Evolutionary conservation across 805 yeast species (phyloP).

Genomic region (Ogataea ramenticola): DNA sequence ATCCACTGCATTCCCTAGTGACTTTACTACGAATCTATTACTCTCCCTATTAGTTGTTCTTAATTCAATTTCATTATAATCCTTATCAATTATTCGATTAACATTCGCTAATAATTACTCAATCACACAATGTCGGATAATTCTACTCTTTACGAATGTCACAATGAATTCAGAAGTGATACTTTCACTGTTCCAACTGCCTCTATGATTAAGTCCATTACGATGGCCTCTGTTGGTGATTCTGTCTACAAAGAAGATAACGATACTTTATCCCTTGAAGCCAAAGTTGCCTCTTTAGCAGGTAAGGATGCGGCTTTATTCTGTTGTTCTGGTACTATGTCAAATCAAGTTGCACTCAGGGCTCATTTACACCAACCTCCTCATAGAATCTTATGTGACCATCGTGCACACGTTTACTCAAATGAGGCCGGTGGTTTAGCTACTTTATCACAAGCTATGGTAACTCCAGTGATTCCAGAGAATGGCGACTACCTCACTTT

Average conservation of each 20-base stretch:
- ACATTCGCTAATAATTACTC: too few relatives aligned
- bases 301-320: conserved; percentile 76
- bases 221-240: conserved; percentile 64
- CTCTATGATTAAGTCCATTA: conserved; percentile 57
- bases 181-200: conserved; percentile 84
- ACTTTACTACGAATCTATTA: too few relatives aligned
- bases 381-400: conserved; percentile 70
- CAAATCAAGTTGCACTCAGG: conserved; percentile 79
- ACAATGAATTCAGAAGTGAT: conserved; percentile 58
- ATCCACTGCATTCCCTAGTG: too few relatives aligned
- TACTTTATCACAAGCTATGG: conserved; percentile 82
- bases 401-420: conserved; percentile 72
- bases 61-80: too few relatives aligned
- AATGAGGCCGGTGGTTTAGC: conserved; percentile 90
- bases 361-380: conserved; percentile 74
- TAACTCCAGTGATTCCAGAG: conserved; percentile 66
- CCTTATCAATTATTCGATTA: too few relatives aligned
- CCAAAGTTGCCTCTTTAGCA: conserved; percentile 55
- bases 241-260: conserved; percentile 77
- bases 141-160: conserved; percentile 7
- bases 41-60: too few relatives aligned
- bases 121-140: conserved; percentile 7
- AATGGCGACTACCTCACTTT: conserved; percentile 71
- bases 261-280: conserved; percentile 57
- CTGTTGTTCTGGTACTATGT: conserved; percentile 81